These are phyloP conservation scores for Penicillium dipodomyicola DNA, from an alignment of 495 filamentous ascomycete genomes.

Conservation along the genomic window DNA sequence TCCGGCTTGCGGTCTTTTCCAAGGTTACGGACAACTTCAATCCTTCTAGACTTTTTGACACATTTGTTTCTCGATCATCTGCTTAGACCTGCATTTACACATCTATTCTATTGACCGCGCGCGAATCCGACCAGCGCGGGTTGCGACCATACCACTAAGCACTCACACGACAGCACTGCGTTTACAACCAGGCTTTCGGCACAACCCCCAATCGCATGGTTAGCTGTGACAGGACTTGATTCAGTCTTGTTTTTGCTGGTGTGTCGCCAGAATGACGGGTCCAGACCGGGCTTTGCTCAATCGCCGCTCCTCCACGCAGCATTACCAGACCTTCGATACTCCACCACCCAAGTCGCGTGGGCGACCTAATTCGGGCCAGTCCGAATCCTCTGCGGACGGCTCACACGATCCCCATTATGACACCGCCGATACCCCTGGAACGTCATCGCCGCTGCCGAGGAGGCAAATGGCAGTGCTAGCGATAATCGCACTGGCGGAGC, in stretches of 20 bases:
- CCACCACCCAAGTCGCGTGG: constrained; percentile 79
- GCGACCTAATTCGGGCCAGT: constrained; percentile 52
- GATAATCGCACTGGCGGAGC: constrained; percentile 84
- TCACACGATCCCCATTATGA: constrained; percentile 32
- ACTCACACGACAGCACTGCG: constrained; percentile 17
- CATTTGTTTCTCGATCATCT: not conserved
- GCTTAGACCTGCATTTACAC: not conserved
- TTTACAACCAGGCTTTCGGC: constrained; percentile 9
- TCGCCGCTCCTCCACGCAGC: constrained; percentile 65
- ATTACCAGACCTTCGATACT: constrained; percentile 95
- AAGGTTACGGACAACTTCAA: not conserved
- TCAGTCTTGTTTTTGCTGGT: not conserved
- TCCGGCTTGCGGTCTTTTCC: constrained; percentile 3
- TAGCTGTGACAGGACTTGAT: not conserved
- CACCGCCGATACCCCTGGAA: constrained; percentile 22
- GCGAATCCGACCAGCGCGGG: not conserved
- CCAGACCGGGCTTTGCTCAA: constrained; percentile 45
- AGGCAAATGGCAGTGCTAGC: constrained; percentile 82
- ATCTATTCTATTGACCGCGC: not conserved
- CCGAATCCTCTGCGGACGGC: constrained; percentile 39
- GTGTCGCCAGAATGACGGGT: constrained; percentile 27
- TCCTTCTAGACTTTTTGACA: not conserved
- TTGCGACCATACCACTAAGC: not conserved
- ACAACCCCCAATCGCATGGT: constrained; percentile 17
- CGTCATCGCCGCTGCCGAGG: constrained; percentile 69